Evolutionary conservation across 2,329 filamentous ascomycete species (phyloP).

Genomic region (Graphilbum sp.): DNA sequence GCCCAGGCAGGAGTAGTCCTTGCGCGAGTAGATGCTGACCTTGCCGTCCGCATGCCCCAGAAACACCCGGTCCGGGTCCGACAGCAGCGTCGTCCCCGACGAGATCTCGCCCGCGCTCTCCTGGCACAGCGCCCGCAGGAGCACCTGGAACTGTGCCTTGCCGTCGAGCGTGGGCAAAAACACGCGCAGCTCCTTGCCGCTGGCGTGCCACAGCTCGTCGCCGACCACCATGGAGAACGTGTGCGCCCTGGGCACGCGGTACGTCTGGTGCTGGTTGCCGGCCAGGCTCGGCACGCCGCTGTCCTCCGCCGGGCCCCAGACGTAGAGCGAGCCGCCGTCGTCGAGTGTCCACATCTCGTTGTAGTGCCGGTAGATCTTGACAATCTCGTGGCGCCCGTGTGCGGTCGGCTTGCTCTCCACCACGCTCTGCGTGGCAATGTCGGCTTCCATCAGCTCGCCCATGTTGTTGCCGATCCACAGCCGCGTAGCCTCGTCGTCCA

Average conservation of each 20-base stretch:
- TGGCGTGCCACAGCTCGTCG: slow-evolving; percentile 72
- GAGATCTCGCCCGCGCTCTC: slow-evolving; percentile 74
- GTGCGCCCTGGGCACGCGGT: slow-evolving; percentile 64
- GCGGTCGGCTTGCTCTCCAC: slow-evolving; percentile 51
- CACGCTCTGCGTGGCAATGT: slow-evolving; percentile 58
- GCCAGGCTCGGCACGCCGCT: slow-evolving; percentile 55
- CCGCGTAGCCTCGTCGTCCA: slow-evolving; percentile 64
- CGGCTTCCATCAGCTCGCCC: slow-evolving; percentile 80
- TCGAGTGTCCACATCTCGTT: slow-evolving; percentile 92
- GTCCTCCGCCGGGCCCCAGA: slow-evolving; percentile 66
- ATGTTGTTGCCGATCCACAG: slow-evolving; percentile 83
- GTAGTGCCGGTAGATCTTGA: slow-evolving; percentile 70
- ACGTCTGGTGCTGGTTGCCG: slow-evolving; percentile 54
- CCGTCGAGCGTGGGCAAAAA: slow-evolving; percentile 59
- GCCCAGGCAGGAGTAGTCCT: slow-evolving; percentile 60
- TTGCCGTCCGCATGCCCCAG: slow-evolving; percentile 91
- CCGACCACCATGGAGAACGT: slow-evolving; percentile 81
- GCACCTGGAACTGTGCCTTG: slow-evolving; percentile 56
- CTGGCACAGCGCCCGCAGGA: slow-evolving; percentile 52
- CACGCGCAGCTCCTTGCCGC: slow-evolving; percentile 72
- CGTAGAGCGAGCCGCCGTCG: slow-evolving; percentile 67
- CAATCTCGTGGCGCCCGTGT: slow-evolving; percentile 64
- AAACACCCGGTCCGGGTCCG: slow-evolving; percentile 64
- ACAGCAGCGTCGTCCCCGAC: slow-evolving; percentile 59
- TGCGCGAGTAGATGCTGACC: slow-evolving; percentile 76